Evolutionary conservation across 2,329 filamentous ascomycete species (phyloP), one percentile per base, ranked within the genome.

Genomic region (Pestalotiopsis sp.): DNA sequence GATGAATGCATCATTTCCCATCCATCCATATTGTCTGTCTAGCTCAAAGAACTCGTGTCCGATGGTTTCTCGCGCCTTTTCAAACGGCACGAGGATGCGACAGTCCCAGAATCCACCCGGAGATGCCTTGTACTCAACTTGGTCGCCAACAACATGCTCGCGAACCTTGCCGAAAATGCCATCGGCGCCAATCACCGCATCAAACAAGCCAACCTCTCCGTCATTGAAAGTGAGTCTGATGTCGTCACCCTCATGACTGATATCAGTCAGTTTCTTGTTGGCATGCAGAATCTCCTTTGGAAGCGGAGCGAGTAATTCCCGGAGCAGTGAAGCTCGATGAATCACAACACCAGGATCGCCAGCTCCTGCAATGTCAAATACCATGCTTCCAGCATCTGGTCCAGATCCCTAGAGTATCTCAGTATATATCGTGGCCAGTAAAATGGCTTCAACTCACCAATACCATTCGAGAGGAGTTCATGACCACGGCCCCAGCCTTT

Each of bases 141-240:
- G 66, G 5, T 61, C 49, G 23, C 75, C n/a, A 49, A 49, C 41
- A 5, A 76, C 69, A 49, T 74, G 64, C 11, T 68, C 69, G 20
- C 72, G 70, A 6, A 74, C 73, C 0, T 64, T 41, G 41, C 56
- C 25, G 20, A 58, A 58, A 25, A 58, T 62, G 31, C 59, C 59
- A 62, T 76, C 73, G 4, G 74, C 72, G 17, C 74, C 74, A 13
- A 76, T 72, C 3, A 75, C 66, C 2, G 72, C 70, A 61, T 75
- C 68, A 39, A 72, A 72, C 1, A 61, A 52, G 5, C 69, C 68
- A 0, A 58, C 62, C 4, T 61, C 63, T 2, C 71, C 74, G 59
- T 75, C 72, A 2, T 64, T 25, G 11, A 75, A 75, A n/a, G 64
- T 68, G 9, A 74, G 45, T 14, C 59, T 61, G 13, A 70, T 27